phyloP scores from a whole-genome alignment of 2,329 filamentous ascomycete genomes.

The Sporothrix inflata region DNA sequence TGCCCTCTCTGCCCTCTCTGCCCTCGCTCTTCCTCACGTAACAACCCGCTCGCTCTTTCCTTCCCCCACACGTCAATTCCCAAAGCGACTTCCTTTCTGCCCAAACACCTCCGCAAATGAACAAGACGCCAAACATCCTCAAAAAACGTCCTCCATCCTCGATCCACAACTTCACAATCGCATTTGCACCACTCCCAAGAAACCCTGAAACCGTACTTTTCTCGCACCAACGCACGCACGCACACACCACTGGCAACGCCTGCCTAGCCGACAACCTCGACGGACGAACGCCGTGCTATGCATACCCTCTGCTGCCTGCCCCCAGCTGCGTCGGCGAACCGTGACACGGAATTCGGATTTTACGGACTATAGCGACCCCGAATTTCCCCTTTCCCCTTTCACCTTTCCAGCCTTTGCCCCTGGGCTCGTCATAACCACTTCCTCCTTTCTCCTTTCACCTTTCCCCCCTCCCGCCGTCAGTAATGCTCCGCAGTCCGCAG shows the following conservation, averaged over 20 bases:
- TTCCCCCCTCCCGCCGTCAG: slow-evolving; percentile 9
- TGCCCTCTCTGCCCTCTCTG: slow-evolving; percentile 9
- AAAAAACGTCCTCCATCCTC: neutral
- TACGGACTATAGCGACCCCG: slow-evolving; percentile 16
- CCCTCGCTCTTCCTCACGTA: neutral
- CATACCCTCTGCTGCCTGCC: slow-evolving; percentile 28
- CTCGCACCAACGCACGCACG: neutral
- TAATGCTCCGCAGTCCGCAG: slow-evolving; percentile 34
- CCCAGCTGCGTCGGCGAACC: slow-evolving; percentile 27
- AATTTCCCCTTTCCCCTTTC: neutral
- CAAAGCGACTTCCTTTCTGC: neutral
- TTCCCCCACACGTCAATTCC: slow-evolving; percentile 3
- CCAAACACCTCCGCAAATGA: neutral
- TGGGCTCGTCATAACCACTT: slow-evolving; percentile 18
- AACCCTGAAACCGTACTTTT: neutral
- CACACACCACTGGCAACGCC: slow-evolving; percentile 26
- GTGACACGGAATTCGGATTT: slow-evolving; percentile 30
- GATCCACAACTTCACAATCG: neutral
- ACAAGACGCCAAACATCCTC: neutral
- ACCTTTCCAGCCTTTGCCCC: neutral
- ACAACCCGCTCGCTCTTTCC: slow-evolving; percentile 1
- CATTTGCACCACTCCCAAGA: neutral
- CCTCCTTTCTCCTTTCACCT: neutral
- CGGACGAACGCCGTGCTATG: slow-evolving; percentile 28
- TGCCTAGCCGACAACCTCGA: slow-evolving; percentile 26